A percentile compares a stretch with the other conserved stretches of the same genome.
Evolutionary conservation across 2,329 filamentous ascomycete genomes (phyloP).

Genomic region (Biscogniauxia sp.): DNA sequence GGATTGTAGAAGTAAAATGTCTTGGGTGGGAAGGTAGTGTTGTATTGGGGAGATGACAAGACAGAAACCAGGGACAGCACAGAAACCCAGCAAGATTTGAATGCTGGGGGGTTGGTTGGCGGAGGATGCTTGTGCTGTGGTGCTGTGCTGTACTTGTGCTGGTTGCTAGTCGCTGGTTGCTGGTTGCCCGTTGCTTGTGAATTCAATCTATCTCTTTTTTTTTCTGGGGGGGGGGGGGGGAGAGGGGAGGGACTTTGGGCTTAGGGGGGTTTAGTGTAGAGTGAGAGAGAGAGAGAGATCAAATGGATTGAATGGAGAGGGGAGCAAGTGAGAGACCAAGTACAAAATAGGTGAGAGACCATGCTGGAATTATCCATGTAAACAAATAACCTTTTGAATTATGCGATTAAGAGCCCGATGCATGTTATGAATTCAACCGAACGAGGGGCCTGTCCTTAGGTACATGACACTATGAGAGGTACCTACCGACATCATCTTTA

Average conservation of each 20-base stretch:
- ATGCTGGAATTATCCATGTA: not conserved
- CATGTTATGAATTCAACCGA: not conserved
- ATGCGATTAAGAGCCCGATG: not conserved
- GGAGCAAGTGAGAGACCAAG: too few relatives aligned
- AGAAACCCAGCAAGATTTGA: not conserved
- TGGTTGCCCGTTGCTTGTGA: not conserved
- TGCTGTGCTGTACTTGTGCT: too few relatives aligned
- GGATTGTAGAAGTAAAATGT: conserved; percentile 16
- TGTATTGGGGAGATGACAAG: not conserved
- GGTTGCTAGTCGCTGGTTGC: too few relatives aligned
- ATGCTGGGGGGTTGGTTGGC: not conserved
- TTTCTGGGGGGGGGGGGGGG: not conserved
- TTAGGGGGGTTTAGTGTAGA: too few relatives aligned
- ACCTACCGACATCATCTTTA: not conserved
- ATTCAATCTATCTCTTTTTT: not conserved
- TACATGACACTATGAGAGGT: not conserved
- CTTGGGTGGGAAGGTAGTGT: conserved; percentile 4
- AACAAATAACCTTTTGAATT: not conserved
- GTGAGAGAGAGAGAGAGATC: too few relatives aligned
- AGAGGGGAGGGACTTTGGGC: not conserved
- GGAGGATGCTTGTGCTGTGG: not conserved
- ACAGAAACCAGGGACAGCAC: not conserved
- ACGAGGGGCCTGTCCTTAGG: not conserved
- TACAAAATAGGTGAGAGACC: not conserved
- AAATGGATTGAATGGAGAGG: too few relatives aligned